Conservation (phyloP, 352 stramenopile species). For the Phytopythium cucurbitacearum region DNA sequence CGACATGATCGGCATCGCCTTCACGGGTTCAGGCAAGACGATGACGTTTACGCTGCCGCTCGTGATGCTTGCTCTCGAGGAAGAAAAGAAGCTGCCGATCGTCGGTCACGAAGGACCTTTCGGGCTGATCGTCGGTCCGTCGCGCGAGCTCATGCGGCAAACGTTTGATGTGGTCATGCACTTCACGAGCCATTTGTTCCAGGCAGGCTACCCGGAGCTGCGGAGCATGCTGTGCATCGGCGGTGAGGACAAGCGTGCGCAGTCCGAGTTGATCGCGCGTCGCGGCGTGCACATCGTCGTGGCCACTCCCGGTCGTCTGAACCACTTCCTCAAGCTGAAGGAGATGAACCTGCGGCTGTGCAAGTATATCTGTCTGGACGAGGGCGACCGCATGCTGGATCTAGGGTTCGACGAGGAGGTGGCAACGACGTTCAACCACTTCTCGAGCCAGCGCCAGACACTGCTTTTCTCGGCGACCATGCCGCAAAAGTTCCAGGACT, state of each 20-base stretch:
- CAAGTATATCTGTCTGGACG: conserved; percentile 98
- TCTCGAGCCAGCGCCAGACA: conserved; percentile 95
- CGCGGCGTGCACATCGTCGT: conserved; percentile 96
- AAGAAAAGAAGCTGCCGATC: conserved; percentile 94
- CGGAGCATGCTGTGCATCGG: conserved; percentile 95
- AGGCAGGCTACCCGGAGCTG: conserved; percentile 75
- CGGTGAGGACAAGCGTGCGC: conserved; percentile 91
- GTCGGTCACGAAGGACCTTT: conserved; percentile 94
- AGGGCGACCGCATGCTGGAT: conserved; percentile 98
- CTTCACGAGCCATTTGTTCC: conserved; percentile 84
- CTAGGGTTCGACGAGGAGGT: conserved; percentile 92
- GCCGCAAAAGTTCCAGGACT: conserved; percentile 99
- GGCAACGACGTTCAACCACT: conserved; percentile 98
- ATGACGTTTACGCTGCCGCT: conserved; percentile 97
- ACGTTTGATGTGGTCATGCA: conserved; percentile 97
- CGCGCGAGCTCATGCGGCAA: conserved; percentile 96
- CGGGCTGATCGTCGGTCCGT: conserved; percentile 96
- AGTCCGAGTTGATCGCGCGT: conserved; percentile 85
- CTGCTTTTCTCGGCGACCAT: conserved; percentile 99
- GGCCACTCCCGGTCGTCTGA: conserved; percentile 94
- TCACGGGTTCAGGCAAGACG: conserved; percentile 98
- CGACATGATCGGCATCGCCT: conserved; percentile 99
- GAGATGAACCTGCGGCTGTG: conserved; percentile 94
- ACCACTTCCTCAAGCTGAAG: conserved; percentile 95
- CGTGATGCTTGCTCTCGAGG: conserved; percentile 96